phyloP scores from a whole-genome alignment of 164 flowering plant species.

The Liriodendron chinense region DNA sequence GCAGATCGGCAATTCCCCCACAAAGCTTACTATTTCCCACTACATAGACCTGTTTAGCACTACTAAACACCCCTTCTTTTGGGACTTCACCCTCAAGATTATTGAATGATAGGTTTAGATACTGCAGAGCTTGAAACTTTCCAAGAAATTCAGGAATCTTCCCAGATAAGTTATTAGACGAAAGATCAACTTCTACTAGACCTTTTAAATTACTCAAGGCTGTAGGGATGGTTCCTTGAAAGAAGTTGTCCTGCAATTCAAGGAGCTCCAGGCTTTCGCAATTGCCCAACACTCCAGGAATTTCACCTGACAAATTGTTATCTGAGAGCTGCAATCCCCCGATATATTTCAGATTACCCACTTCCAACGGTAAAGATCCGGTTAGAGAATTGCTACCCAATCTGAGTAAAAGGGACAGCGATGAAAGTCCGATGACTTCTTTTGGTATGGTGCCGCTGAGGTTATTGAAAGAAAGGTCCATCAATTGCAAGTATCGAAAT shows the following conservation, averaged over 20 bases:
- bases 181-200: constrained; percentile 15
- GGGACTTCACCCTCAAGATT: constrained; percentile 17
- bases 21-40: constrained; percentile 14
- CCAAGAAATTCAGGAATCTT: constrained; percentile 6
- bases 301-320: constrained; percentile 31
- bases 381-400: constrained; percentile 33
- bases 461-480: not conserved
- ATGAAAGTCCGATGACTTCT: constrained; percentile 23
- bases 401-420: constrained; percentile 12
- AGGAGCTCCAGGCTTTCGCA: constrained; percentile 22
- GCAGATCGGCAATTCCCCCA: constrained; percentile 9
- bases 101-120: constrained; percentile 19
- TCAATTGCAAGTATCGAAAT: not conserved
- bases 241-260: constrained; percentile 22
- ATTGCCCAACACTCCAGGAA: constrained; percentile 26
- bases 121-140: constrained; percentile 14
- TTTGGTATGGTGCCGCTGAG: constrained; percentile 16
- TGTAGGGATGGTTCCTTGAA: constrained; percentile 30
- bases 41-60: constrained; percentile 2
- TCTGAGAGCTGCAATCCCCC: constrained; percentile 19
- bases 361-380: constrained; percentile 34
- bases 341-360: constrained; percentile 27
- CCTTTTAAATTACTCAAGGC: constrained; percentile 7
- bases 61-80: constrained; percentile 8
- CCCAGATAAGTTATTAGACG: constrained; percentile 24